A percentile compares a stretch with the other conserved stretches of the same genome.
phyloP scores from a whole-genome alignment of 129 eudicot genomes.

The Arctium lappa region DNA sequence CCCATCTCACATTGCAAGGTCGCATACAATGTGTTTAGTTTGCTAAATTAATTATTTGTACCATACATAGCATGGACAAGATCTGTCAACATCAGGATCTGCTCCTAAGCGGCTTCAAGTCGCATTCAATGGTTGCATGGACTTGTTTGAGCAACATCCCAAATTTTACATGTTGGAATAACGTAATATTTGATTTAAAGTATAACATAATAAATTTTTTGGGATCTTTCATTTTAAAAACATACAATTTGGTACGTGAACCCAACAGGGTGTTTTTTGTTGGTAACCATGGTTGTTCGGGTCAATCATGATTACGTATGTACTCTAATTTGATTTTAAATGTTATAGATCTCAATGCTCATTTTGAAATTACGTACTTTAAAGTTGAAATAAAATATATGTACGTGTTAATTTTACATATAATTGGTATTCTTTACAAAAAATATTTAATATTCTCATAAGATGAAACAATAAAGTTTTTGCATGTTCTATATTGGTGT shows the following conservation, averaged over 20 bases:
- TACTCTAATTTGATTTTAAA: too few species aligned
- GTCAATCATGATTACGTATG: neutral
- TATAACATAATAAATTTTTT: neutral
- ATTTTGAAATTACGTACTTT: neutral
- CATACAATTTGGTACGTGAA: neutral
- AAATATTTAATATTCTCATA: neutral
- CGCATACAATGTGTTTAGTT: neutral
- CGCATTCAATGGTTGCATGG: neutral
- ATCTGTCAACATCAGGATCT: neutral
- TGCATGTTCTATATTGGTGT: neutral
- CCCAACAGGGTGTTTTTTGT: too few species aligned
- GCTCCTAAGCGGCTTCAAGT: neutral
- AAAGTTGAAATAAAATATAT: neutral
- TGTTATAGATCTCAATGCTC: too few species aligned
- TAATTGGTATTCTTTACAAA: neutral
- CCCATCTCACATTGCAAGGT: neutral
- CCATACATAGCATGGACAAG: neutral
- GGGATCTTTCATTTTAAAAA: neutral
- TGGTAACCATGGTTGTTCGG: neutral
- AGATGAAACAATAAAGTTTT: neutral
- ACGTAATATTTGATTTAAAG: neutral
- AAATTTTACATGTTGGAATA: neutral
- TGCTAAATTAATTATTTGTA: neutral
- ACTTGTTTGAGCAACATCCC: neutral
- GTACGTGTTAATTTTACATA: neutral